Conservation (phyloP, 1,139 yeast species). For the Lodderomyces metapsilosis region DNA sequence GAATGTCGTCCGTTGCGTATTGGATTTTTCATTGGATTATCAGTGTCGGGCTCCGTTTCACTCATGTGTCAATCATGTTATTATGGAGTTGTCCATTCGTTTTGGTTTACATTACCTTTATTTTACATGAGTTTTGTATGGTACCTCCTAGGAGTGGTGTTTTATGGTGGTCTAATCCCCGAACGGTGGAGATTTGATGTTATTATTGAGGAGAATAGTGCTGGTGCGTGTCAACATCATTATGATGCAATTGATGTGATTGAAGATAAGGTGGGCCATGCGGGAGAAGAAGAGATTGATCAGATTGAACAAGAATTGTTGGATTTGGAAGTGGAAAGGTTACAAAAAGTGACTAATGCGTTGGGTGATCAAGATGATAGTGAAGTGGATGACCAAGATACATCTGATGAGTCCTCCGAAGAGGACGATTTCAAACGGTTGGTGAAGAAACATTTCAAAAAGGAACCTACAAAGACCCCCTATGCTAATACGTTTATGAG, state of each 20-base stretch:
- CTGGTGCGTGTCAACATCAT: conserved; percentile 22
- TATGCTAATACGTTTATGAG: conserved; percentile 52
- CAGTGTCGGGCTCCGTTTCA: conserved; percentile 71
- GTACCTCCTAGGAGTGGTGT: conserved; percentile 80
- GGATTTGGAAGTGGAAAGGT: conserved; percentile 8
- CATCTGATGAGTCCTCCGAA: too few species aligned
- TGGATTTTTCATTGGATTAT: conserved; percentile 77
- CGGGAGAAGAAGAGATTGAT: conserved; percentile 47
- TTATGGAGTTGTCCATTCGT: conserved; percentile 55
- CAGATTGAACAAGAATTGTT: conserved; percentile 37
- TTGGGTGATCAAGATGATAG: background rate
- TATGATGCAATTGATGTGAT: conserved; percentile 36
- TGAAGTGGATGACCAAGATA: background rate
- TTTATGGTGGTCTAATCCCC: conserved; percentile 86
- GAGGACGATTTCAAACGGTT: conserved; percentile 27
- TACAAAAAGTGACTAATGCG: background rate
- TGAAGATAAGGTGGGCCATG: conserved; percentile 34
- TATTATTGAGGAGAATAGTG: conserved; percentile 38
- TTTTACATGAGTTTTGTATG: conserved; percentile 62
- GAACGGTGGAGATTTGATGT: conserved; percentile 81
- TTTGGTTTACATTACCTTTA: conserved; percentile 60
- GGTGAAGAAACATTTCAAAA: conserved; percentile 55
- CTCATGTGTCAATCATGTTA: conserved; percentile 55
- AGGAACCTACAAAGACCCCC: conserved; percentile 45
- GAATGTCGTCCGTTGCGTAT: conserved; percentile 80